Percentiles rank a stretch among this genome's conserved stretches.
phyloP scores from a whole-genome alignment of 2,329 filamentous ascomycete genomes.

The Pyricularia sp. region DNA sequence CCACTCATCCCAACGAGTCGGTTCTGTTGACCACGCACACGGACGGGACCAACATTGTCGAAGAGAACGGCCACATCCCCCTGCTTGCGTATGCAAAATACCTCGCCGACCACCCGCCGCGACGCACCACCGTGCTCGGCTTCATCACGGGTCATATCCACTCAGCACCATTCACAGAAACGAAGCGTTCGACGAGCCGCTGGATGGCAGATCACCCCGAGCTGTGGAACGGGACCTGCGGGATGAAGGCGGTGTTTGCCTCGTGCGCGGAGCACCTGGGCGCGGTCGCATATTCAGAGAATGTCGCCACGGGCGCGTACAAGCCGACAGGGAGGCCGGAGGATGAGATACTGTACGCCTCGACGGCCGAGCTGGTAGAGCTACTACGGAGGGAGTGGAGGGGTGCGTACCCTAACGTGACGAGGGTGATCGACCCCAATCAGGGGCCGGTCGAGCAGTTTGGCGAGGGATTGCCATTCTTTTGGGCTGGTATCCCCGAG shows the following conservation, averaged over 20 bases:
- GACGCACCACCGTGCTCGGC: neutral
- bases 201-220: slow-evolving; percentile 4
- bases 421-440: neutral
- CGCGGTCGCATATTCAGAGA: neutral
- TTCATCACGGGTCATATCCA: slow-evolving; percentile 3
- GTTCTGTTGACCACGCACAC: slow-evolving; percentile 3
- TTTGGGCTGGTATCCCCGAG: slow-evolving; percentile 1
- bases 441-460: neutral
- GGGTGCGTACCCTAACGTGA: neutral
- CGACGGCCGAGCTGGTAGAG: neutral
- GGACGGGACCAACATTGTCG: slow-evolving; percentile 3
- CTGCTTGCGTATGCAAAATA: neutral
- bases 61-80: slow-evolving; percentile 4
- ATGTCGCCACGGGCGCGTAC: neutral
- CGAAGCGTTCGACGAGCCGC: neutral
- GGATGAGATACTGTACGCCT: slow-evolving; percentile 3
- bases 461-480: slow-evolving; percentile 1
- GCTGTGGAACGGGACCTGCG: neutral
- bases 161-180: neutral
- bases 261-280: slow-evolving; percentile 3
- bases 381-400: neutral
- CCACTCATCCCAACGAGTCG: neutral
- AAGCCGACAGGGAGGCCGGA: neutral
- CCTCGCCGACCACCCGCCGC: neutral
- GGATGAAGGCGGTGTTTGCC: neutral